These are phyloP conservation scores for Fusarium odoratissimum DNA, from an alignment of 2,329 filamentous ascomycete species.

Conservation along the genomic window DNA sequence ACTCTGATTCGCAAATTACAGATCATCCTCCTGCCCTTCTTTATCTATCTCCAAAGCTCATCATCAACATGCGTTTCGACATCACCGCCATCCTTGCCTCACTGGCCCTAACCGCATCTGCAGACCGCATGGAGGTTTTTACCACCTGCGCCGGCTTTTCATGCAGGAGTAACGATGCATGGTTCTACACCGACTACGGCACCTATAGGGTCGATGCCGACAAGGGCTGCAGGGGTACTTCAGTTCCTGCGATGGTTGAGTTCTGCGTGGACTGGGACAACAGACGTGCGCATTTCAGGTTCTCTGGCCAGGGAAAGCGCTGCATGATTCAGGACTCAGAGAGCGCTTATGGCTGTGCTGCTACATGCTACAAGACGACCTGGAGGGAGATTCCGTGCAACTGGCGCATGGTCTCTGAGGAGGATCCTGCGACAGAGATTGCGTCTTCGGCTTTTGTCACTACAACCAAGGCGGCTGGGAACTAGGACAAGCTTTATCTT, in stretches of 20 bases:
- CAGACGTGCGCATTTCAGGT: background rate
- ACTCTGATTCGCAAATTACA: background rate
- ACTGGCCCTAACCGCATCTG: background rate
- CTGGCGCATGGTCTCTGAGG: background rate
- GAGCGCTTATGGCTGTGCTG: background rate
- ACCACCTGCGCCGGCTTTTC: background rate
- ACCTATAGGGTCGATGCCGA: background rate
- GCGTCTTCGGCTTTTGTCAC: background rate
- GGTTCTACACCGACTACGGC: background rate
- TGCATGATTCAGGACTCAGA: background rate
- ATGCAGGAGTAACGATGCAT: background rate
- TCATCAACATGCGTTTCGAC: background rate
- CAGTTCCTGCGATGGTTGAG: background rate
- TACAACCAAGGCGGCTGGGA: background rate
- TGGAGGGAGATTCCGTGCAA: background rate
- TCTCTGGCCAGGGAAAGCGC: background rate
- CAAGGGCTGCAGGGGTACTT: background rate
- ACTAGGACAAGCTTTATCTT: accelerated
- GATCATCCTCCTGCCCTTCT: no score
- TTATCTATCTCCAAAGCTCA: no score
- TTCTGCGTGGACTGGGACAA: background rate
- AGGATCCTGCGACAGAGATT: background rate
- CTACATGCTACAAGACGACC: background rate
- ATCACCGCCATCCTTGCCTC: background rate
- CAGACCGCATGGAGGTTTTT: background rate